Conservation (phyloP, 1,139 yeast genomes). For the Hemisphaericaspora xylofermentans region DNA sequence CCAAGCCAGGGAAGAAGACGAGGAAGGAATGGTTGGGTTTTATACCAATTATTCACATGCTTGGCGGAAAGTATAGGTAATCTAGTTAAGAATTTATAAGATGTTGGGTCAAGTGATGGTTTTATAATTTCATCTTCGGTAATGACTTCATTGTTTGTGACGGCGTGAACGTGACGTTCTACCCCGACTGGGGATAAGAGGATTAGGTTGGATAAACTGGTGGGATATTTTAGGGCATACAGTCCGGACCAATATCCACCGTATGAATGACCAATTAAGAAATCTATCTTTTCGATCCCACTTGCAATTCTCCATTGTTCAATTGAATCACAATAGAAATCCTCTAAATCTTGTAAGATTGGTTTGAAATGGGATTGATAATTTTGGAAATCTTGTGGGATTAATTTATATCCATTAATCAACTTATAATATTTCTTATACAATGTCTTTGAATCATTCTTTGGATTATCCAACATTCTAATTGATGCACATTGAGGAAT, state of each 20-base stretch:
- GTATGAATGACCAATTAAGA: conserved; percentile 45
- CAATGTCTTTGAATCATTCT: conserved; percentile 29
- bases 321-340: conserved; percentile 36
- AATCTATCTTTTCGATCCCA: conserved; percentile 37
- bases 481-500: conserved; percentile 32
- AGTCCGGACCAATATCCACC: conserved; percentile 51
- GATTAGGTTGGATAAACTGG: conserved; percentile 60
- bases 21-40: conserved; percentile 43
- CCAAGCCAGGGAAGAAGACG: conserved; percentile 45
- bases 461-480: conserved; percentile 29
- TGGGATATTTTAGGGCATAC: conserved; percentile 47
- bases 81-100: conserved; percentile 42
- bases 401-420: conserved; percentile 34
- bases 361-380: conserved; percentile 41
- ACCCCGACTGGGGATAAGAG: conserved; percentile 91
- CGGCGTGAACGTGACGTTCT: conserved; percentile 66
- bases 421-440: conserved; percentile 45
- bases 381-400: conserved; percentile 24
- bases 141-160: conserved; percentile 40
- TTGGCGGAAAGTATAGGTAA: conserved; percentile 38
- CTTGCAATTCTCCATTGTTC: conserved; percentile 39
- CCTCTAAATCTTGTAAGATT: conserved; percentile 40
- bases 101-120: conserved; percentile 41
- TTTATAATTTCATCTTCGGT: conserved; percentile 16
- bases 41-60: conserved; percentile 40